Percentiles rank a stretch among this genome's conserved stretches.
Conservation (phyloP, 1,284 basidiomycete species). For the Porogramme epimiltina region DNA sequence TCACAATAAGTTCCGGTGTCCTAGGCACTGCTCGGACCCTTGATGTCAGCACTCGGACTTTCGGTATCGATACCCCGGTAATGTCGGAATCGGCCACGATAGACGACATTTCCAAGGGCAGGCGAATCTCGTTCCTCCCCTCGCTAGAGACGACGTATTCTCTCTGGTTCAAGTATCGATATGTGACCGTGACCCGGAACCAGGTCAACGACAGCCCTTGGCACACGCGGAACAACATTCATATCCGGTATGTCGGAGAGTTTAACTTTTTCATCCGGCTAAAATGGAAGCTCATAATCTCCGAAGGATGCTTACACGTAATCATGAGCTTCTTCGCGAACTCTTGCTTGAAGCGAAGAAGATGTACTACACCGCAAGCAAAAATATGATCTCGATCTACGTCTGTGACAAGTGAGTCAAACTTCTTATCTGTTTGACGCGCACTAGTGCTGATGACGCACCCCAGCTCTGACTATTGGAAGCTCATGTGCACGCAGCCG, state of each 20-base stretch:
- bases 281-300: background rate
- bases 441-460: too few species aligned
- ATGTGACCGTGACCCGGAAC: constrained; percentile 29
- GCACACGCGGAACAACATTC: constrained; percentile 27
- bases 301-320: constrained; percentile 52
- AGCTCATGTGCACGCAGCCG: constrained; percentile 54
- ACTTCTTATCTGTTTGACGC: too few species aligned
- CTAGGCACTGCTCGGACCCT: constrained; percentile 33
- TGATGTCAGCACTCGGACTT: constrained; percentile 31
- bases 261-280: background rate
- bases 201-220: constrained; percentile 26
- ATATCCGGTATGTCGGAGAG: constrained; percentile 27
- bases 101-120: constrained; percentile 23
- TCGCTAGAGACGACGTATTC: constrained; percentile 29
- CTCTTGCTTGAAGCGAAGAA: constrained; percentile 60
- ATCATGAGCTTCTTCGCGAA: constrained; percentile 47
- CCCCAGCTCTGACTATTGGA: constrained; percentile 46
- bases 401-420: constrained; percentile 51
- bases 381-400: constrained; percentile 57
- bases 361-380: constrained; percentile 50
- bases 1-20: background rate
- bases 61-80: constrained; percentile 22
- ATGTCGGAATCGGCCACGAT: constrained; percentile 17
- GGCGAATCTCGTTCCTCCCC: constrained; percentile 32
- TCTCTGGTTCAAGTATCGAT: constrained; percentile 35